These are phyloP conservation scores for Cyclaneusma minus DNA, from an alignment of 2,329 filamentous ascomycete genomes.

Conservation along the genomic window DNA sequence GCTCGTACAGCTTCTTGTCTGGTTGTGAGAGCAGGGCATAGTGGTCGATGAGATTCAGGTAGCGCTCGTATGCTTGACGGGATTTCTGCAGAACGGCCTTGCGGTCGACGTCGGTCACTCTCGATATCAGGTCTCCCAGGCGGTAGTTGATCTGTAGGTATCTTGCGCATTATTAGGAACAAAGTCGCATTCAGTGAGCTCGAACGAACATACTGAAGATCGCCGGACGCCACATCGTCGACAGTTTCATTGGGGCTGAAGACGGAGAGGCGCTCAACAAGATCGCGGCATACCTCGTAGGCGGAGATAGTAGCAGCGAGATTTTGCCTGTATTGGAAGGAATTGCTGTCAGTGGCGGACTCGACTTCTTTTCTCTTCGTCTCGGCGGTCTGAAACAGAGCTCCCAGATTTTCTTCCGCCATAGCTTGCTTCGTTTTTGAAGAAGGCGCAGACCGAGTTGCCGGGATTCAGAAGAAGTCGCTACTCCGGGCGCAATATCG, in stretches of 20 bases:
- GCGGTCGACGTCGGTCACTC: slow-evolving; percentile 46
- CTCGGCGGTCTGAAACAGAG: slow-evolving; percentile 38
- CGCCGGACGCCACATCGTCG: slow-evolving; percentile 74
- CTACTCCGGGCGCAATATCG: too few relatives aligned
- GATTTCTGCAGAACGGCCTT: slow-evolving; percentile 45
- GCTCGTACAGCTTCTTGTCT: slow-evolving; percentile 55
- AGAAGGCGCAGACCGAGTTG: not conserved
- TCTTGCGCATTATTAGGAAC: slow-evolving; percentile 20
- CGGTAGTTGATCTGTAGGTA: slow-evolving; percentile 66
- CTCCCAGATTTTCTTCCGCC: slow-evolving; percentile 30
- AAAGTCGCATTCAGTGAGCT: slow-evolving; percentile 1
- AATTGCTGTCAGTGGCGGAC: slow-evolving; percentile 46
- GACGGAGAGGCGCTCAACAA: slow-evolving; percentile 56
- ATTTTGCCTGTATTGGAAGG: slow-evolving; percentile 49
- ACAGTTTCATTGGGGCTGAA: slow-evolving; percentile 84
- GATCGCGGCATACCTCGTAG: slow-evolving; percentile 58
- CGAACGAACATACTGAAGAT: slow-evolving; percentile 63
- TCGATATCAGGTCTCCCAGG: slow-evolving; percentile 65
- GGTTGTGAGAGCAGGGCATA: slow-evolving; percentile 56
- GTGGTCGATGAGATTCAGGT: slow-evolving; percentile 59
- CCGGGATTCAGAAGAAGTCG: too few relatives aligned
- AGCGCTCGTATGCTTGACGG: slow-evolving; percentile 60
- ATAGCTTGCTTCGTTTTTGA: slow-evolving; percentile 23
- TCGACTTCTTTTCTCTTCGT: slow-evolving; percentile 40
- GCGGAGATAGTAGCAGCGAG: slow-evolving; percentile 50